A percentile compares a stretch with the other conserved stretches of the same genome.
Conservation (phyloP, 2,329 filamentous ascomycete genomes). For the Tolypocladium capitatum region DNA sequence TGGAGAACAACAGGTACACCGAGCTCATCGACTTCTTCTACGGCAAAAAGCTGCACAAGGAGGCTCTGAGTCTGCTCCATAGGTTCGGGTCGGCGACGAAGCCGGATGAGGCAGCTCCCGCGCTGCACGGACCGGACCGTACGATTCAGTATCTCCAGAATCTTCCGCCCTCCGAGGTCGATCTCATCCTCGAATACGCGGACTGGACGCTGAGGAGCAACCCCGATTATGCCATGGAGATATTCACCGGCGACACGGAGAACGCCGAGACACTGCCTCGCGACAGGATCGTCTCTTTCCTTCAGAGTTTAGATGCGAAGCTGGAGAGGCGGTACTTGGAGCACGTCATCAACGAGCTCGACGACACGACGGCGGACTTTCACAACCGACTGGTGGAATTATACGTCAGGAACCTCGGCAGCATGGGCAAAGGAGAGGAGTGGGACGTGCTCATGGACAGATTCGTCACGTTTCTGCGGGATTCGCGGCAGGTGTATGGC, state of each 20-base stretch:
- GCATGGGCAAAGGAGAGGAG: conserved; percentile 28
- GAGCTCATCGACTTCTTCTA: conserved; percentile 97
- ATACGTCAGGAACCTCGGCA: conserved; percentile 43
- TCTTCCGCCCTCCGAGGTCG: conserved; percentile 73
- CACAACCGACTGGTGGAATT: conserved; percentile 74
- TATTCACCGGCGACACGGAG: conserved; percentile 86
- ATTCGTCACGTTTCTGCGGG: conserved; percentile 61
- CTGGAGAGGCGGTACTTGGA: conserved; percentile 78
- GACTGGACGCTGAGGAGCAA: conserved; percentile 71
- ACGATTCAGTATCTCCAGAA: conserved; percentile 87
- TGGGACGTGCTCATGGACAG: conserved; percentile 49
- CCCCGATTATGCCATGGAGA: conserved; percentile 70
- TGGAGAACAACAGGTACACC: conserved; percentile 78
- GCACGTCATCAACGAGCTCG: conserved; percentile 77
- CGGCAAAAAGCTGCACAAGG: conserved; percentile 82
- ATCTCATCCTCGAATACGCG: conserved; percentile 81
- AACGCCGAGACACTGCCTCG: conserved; percentile 85
- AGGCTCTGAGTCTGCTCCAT: conserved; percentile 69
- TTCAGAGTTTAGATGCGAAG: conserved; percentile 53
- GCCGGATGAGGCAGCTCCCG: conserved; percentile 35
- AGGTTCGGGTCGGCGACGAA: conserved; percentile 58
- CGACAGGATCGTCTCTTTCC: conserved; percentile 59
- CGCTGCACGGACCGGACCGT: conserved; percentile 65
- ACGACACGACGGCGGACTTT: conserved; percentile 72
- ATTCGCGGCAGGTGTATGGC: conserved; percentile 64